These are phyloP conservation scores for Penicillium coffeae DNA, from an alignment of 495 filamentous ascomycete genomes.

Conservation along the genomic window DNA sequence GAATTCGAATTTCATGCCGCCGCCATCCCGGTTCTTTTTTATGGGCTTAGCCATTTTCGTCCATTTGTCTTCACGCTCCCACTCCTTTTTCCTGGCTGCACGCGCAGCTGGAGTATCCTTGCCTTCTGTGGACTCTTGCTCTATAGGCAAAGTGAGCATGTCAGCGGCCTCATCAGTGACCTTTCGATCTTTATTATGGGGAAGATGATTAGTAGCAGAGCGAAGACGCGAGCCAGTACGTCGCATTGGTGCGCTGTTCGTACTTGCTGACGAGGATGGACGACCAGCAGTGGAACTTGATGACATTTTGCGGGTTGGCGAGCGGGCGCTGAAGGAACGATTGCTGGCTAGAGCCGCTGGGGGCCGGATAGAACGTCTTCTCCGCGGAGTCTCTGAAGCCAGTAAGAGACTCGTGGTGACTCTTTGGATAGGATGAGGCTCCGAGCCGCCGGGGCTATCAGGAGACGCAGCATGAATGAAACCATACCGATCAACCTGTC, in stretches of 20 bases:
- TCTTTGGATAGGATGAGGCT: slow-evolving; percentile 55
- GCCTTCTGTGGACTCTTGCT: slow-evolving; percentile 54
- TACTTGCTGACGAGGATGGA: slow-evolving; percentile 46
- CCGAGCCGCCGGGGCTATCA: slow-evolving; percentile 32
- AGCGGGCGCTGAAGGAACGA: slow-evolving; percentile 50
- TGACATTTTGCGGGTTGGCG: slow-evolving; percentile 46
- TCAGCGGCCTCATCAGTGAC: slow-evolving; percentile 82
- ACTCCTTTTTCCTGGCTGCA: slow-evolving; percentile 72
- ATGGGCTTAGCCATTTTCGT: slow-evolving; percentile 85
- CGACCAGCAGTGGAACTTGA: slow-evolving; percentile 27
- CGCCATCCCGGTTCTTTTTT: slow-evolving; percentile 53
- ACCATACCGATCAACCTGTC: slow-evolving; percentile 88
- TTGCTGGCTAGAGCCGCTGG: slow-evolving; percentile 39
- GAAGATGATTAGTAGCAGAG: slow-evolving; percentile 68
- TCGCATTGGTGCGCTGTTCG: slow-evolving; percentile 34
- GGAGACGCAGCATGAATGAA: slow-evolving; percentile 67
- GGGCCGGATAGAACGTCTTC: slow-evolving; percentile 50
- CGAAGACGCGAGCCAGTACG: slow-evolving; percentile 47
- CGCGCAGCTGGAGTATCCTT: slow-evolving; percentile 50
- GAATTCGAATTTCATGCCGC: slow-evolving; percentile 88
- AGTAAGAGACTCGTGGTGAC: slow-evolving; percentile 63
- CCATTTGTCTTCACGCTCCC: slow-evolving; percentile 89
- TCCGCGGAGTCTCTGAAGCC: slow-evolving; percentile 60
- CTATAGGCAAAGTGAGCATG: slow-evolving; percentile 76
- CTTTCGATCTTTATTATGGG: slow-evolving; percentile 69